Evolutionary conservation across 257 asterid species (phyloP), one percentile per base, ranked within the genome.

Genomic region (Vinca minor): DNA sequence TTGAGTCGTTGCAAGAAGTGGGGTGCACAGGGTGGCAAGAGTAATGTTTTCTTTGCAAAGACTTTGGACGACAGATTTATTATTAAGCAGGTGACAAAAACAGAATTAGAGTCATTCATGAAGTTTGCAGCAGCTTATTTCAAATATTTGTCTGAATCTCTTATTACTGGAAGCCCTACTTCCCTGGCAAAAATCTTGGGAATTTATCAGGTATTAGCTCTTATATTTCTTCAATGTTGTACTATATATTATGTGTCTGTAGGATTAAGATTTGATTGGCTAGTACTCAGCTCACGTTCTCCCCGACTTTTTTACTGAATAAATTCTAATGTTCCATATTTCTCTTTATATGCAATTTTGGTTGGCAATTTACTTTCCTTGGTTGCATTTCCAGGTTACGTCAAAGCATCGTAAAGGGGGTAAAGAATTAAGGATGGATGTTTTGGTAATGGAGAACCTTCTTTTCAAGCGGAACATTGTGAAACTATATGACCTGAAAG

Each of bases 21-120:
- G 95, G 87, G 95, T 71, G 95, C 92, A 50, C 92, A 82, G 79
- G 95, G 92, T 69, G 95, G 95, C 70, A 87, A 87, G 81, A 87
- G 95, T 81, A 87, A 84, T 67, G 92, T 84, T 68, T 84, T 81
- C 57, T 87, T 87, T 60, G 95, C 92, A 36, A 87, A 84, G 71
- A 84, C 89, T 53, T 71, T 87, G 81, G 96, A 85, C 48, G 91
- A 85, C 64, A 76, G 96, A 68, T 88, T 88, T 72, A 82, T 85
- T 66, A 84, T 88, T 75, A 88, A 88, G 70, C 89, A 88, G 76
- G 94, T 85, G 58, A 85, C 87, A 0, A 85, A 85, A 83, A 82
- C 94, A 0, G 96, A 85, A 73, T 70, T 88, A 13, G 96, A 88
- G 75, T 88, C 94, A 7, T 88, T 88, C 74, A 74, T 81, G 56